Base-by-base conservation (phyloP, 345 rosid genomes). In the Geranium rotundifolium region DNA sequence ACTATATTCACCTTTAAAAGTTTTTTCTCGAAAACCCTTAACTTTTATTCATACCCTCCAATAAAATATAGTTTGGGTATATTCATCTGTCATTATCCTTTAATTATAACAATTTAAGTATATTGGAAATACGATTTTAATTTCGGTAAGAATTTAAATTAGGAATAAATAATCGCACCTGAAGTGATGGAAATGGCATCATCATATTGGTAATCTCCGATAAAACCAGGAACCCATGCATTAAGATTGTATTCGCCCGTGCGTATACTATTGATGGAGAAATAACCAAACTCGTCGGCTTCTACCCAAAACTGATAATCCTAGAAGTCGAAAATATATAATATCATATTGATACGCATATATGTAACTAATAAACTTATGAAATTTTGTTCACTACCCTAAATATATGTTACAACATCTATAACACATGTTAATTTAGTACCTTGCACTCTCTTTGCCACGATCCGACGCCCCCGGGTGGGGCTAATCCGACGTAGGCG, bases 401-500 rank as follows among this genome's bases (percentile, higher is more conserved):
- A 23, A 23, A 23, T 23, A 23, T 23, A 23, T 2, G 27, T 23
- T 23, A 23, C 27, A 23, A 23, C 27, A 23, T 23, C 27, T 23
- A 23, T 23, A 34, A 34, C 3, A 34, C 10, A 34, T 34, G 59
- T 39, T 19, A 31, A 27, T 55, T 34, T 34, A 62, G 14, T 70
- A 85, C 96, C 88, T 87, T 92, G 82, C 74, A 72, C 79, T 89
- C 99, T 64, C 64, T 83, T 76, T 92, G 99, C 99, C 97, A 92
- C 10, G 97, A 87, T 62, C 97, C 99, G 57, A 62, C 75, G n/a
- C 86, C 90, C 74, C 99, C 99, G 17, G 91, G 91, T 1, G 73
- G 71, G 14, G 95, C 96, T 63, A 93, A 75, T 3, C 99, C 99
- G 14, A 93, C 87, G 56, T 84, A 84, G 54, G 96, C 88, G 2